Conservation (phyloP, 2,329 filamentous ascomycete genomes). For the Pyrenochaeta sp. region DNA sequence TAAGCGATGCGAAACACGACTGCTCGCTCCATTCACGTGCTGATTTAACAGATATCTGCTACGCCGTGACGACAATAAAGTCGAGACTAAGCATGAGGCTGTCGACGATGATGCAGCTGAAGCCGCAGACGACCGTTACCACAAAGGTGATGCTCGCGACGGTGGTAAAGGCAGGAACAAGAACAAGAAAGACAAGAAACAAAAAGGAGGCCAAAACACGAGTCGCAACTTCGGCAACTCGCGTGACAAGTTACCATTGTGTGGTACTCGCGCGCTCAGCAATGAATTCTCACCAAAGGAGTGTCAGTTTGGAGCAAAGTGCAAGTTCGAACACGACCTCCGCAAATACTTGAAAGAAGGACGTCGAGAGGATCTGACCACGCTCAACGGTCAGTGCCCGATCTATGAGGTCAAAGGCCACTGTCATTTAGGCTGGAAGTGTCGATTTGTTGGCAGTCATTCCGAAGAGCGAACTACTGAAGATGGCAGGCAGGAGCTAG, state of each 20-base stretch:
- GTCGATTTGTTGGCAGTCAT: constrained; percentile 87
- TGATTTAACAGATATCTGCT: constrained; percentile 44
- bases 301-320: constrained; percentile 81
- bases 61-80: constrained; percentile 34
- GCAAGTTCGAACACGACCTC: constrained; percentile 83
- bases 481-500: constrained; percentile 83
- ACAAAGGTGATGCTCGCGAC: constrained; percentile 50
- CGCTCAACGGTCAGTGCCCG: constrained; percentile 80
- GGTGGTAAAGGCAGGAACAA: constrained; percentile 54
- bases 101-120: constrained; percentile 67
- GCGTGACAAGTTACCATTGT: constrained; percentile 78
- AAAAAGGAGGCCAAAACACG: constrained; percentile 80
- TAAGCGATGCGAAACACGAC: constrained; percentile 49
- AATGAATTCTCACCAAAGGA: constrained; percentile 81
- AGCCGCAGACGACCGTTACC: constrained; percentile 56
- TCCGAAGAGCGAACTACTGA: constrained; percentile 78
- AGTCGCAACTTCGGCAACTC: constrained; percentile 82
- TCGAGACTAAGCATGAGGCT: constrained; percentile 31
- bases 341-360: constrained; percentile 84
- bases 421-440: constrained; percentile 91
- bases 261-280: constrained; percentile 72
- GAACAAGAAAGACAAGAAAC: constrained; percentile 67
- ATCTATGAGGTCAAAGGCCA: constrained; percentile 78
- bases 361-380: constrained; percentile 79
- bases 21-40: constrained; percentile 14